Evolutionary conservation across 179 eudicot species (phyloP).

Genomic region (Sideroxylon spinosum): DNA sequence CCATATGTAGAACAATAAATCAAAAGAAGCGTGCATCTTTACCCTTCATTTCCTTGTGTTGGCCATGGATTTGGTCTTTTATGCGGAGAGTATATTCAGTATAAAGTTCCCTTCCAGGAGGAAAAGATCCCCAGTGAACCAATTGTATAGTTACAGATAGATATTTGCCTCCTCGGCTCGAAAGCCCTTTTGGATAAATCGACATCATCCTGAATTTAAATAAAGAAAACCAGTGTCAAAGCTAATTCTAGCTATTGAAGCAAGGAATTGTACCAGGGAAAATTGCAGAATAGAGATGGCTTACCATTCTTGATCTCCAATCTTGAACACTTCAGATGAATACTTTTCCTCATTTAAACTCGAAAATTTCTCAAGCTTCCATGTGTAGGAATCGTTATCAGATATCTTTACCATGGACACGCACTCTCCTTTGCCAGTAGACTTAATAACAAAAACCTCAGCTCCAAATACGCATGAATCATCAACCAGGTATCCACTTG

Average conservation of each 20-base stretch:
- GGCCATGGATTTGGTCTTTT: slow-evolving; percentile 6
- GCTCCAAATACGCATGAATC: slow-evolving; percentile 16
- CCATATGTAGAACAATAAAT: not conserved
- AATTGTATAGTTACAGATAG: not conserved
- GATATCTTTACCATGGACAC: not conserved
- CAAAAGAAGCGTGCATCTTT: not conserved
- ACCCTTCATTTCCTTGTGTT: not conserved
- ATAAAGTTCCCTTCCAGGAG: not conserved
- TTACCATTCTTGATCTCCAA: not conserved
- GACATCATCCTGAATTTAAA: not conserved
- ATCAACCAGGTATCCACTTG: slow-evolving; percentile 8
- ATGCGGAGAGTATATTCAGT: not conserved
- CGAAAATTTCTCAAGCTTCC: slow-evolving; percentile 5
- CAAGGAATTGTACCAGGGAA: not conserved
- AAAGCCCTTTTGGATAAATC: not conserved
- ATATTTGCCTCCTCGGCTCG: not conserved
- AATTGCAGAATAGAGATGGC: not conserved
- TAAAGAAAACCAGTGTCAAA: not conserved
- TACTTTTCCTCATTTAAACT: not conserved
- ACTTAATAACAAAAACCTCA: slow-evolving; percentile 13
- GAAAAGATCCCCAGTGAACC: no score
- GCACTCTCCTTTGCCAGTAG: slow-evolving; percentile 11
- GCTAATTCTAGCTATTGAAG: not conserved
- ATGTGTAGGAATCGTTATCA: not conserved
- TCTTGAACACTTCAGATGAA: not conserved